phyloP scores from a whole-genome alignment of 169 alveolate genomes.

The Eimeria brunetti region DNA sequence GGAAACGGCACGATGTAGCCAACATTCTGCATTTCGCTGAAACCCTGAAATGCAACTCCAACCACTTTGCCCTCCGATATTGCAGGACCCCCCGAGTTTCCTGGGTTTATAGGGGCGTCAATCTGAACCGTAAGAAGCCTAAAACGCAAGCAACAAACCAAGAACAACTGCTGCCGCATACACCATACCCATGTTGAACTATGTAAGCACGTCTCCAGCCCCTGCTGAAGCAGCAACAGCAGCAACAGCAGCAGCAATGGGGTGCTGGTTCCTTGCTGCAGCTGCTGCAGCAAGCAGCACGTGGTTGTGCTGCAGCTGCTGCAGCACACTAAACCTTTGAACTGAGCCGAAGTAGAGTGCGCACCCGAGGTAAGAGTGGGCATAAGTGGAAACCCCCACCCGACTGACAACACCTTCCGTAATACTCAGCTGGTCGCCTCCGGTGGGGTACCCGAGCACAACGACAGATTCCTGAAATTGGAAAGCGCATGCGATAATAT shows the following conservation, averaged over 20 bases:
- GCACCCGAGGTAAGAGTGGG: constrained; percentile 82
- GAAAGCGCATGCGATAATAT: background rate
- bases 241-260: background rate
- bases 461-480: constrained; percentile 87
- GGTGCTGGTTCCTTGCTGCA: background rate
- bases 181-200: background rate
- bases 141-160: background rate
- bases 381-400: constrained; percentile 88
- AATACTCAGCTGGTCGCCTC: constrained; percentile 93
- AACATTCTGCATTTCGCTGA: constrained; percentile 89
- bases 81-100: constrained; percentile 95
- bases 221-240: background rate
- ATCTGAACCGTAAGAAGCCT: constrained; percentile 91
- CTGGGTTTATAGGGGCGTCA: constrained; percentile 95
- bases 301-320: background rate
- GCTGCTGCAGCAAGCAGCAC: background rate
- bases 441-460: constrained; percentile 93
- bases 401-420: constrained; percentile 94
- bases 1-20: constrained; percentile 90
- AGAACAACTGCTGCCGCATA: background rate
- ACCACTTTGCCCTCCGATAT: constrained; percentile 89
- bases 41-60: constrained; percentile 93
- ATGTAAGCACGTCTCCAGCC: background rate
- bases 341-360: background rate
- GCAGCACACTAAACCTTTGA: background rate